Base-by-base conservation (phyloP, 192 early-diverging fungal genomes). In the Coemansia sp. region DNA sequence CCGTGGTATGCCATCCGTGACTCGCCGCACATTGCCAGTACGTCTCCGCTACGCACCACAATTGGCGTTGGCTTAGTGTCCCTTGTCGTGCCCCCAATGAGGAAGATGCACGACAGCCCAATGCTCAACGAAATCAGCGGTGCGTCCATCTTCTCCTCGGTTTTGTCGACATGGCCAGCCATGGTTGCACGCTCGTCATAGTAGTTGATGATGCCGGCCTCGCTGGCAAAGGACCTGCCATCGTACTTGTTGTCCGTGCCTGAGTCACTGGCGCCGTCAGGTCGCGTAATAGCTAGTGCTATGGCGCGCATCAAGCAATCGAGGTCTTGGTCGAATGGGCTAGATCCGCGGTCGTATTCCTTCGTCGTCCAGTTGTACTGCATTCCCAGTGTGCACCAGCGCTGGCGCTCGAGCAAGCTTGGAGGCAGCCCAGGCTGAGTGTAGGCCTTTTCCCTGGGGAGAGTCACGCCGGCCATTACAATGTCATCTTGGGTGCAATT, bases 131-230 rank as follows among this genome's bases (percentile, higher is more conserved):
- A 91, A n/a, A 94, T 84, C 24, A 97, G 70, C 3, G 95, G 93
- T 1, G 90, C 90, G 36, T 86, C 83, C 81, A 86, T 90, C 66
- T 92, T 92, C 18, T 86, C 55, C 63, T 98, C 97, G 37, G 91
- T 95, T 42, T 85, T 82, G 70, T 98, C 97, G 32, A 95, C 93
- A 74, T 98, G 97, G 8, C 86, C 94, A 76, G 91, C 95, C 65
- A 98, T 77, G 4, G 88, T 76, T 58, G 95, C 90, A 21, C 85
- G 81, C 42, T 84, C 73, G 35, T 90, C 87, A 65, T 98, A 98
- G 63, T 90, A 96, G 72, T 98, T 98, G 29, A 98, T 67, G 0
- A 98, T 93, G 3, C 95, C 97, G 3, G 94, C 96, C 66, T 98
- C 90, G 52, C 91, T 80, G 36, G 67, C 73, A 67, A 84, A 96